Conservation (phyloP, 192 early-diverging fungal species). For the Allomyces javanicus region DNA sequence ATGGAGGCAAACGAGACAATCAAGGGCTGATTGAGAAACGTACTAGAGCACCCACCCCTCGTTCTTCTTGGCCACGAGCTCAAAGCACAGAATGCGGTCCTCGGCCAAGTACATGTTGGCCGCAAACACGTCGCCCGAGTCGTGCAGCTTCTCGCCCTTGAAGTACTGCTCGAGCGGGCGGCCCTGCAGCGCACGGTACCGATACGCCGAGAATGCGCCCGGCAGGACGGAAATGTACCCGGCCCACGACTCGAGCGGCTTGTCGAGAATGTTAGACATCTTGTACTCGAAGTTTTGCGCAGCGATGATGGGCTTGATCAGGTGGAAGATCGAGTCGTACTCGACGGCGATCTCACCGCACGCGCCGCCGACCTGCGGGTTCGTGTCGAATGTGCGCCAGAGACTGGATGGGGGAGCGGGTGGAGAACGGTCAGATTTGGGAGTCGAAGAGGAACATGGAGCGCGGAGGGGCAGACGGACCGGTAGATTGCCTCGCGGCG, state of each 20-base stretch:
- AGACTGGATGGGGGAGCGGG: constrained; percentile 11
- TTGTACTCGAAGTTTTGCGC: constrained; percentile 73
- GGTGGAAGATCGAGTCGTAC: constrained; percentile 27
- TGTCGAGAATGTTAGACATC: constrained; percentile 51
- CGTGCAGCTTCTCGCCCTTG: constrained; percentile 45
- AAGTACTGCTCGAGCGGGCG: constrained; percentile 55
- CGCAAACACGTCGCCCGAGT: constrained; percentile 32
- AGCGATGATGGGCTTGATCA: constrained; percentile 52
- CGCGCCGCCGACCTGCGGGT: constrained; percentile 51
- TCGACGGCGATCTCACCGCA: constrained; percentile 69
- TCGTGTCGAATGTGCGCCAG: constrained; percentile 60
- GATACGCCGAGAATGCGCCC: constrained; percentile 64
- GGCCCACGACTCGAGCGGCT: constrained; percentile 70
- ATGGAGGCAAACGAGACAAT: too few relatives aligned
- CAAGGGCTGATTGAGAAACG: too few relatives aligned
- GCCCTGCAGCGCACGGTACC: constrained; percentile 45
- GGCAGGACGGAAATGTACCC: constrained; percentile 90
- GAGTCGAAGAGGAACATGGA: too few relatives aligned
- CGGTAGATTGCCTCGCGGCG: constrained; percentile 44
- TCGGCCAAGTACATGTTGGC: constrained; percentile 47
- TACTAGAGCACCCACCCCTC: constrained; percentile 39
- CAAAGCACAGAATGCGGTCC: constrained; percentile 65
- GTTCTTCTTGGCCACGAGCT: constrained; percentile 49
- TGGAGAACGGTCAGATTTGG: too few relatives aligned
- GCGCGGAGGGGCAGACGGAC: constrained; percentile 4